Evolutionary conservation across 148 eudicot species (phyloP), one percentile per base, ranked within the genome.

Genomic region (Rhododendron molle): DNA sequence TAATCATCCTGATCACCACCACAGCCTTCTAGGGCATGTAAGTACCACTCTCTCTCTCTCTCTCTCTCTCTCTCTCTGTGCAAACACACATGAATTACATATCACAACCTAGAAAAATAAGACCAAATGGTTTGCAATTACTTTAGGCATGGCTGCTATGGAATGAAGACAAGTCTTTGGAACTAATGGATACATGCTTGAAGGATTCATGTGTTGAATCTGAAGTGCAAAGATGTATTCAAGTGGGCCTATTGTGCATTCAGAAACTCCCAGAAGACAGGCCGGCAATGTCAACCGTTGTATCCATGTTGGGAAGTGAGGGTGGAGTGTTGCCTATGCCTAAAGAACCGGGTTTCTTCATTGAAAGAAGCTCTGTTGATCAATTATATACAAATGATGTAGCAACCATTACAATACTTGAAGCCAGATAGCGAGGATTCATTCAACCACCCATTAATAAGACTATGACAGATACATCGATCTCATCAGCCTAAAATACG

Each of bases 341-440:
- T 18, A 86, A 81, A 40, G 83, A 52, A n/a, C 90, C 90, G 0
- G 88, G 85, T 7, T 89, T 84, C 76, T 88, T n/a, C 26, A 11
- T 78, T 0, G 83, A 76, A 49, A 81, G 43, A 32, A 74, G 16
- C 58, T 13, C 15, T 0, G 7, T 0, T 12, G 84, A 40, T 56
- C 11, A 60, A 60, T 21, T 23, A 1, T 60, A 60, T 23, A 7
- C 26, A 60, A 60, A 7, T 23, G n/a, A 23, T 20, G 26, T 26
- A 60, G 69, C 69, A 60, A 23, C 28, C 69, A 60, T 60, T 0
- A 60, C 69, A 5, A 60, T 2, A 60, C 69, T 60, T 21, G 69
- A 60, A 60, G 69, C 69, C 2, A 60, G 69, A 23, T 60, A 60
- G 26, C 9, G 69, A 60, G 67, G 69, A 60, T 60, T 23, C 69